Evolutionary conservation across 2,329 filamentous ascomycete genomes (phyloP), one percentile per base, ranked within the genome.

Genomic region (Berkeleyomyces basicola): DNA sequence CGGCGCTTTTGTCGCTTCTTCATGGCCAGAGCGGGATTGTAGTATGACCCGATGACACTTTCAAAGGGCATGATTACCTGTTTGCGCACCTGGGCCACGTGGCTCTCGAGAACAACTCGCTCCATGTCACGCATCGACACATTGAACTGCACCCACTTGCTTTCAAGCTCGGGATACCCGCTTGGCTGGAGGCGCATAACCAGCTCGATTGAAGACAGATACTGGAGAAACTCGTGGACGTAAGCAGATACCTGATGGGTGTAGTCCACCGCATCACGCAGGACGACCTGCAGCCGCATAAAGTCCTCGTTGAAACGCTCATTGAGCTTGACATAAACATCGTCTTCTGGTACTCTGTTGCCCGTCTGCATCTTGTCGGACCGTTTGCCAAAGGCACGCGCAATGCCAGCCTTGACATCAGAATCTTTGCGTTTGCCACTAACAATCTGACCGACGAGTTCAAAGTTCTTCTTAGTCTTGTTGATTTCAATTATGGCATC

Each of bases 1-100:
- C 95, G 82, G n/a, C 89, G 86, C 76, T 97, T 97, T 68, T 91
- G 86, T 33, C 93, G 87, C 75, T 97, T 96, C 70, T 90, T 88
- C 83, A 97, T 96, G 3, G 93, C 86, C 64, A 90, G 82, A 58
- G 90, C 88, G 1, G 92, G 90, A 43, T 88, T 87, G 61, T 87
- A 85, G 69, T 95, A 91, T 7, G 89, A 79, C 69, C 87, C 85
- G 71, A 93, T 87, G 39, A 91, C 80, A 55, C 82, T 80, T 67
- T 88, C 81, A 72, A 95, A 89, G 0, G 90, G 92, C 67, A 91
- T 86, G 66, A 96, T 89, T 58, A 96, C 89, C 68, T 86, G 84
- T 71, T 86, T 88, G 61, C 87, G 82, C 55, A 97, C 86, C 69
- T 86, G 81, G 5, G 81, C 81, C 76, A 91, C 85, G 77, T 96